Percentiles rank a stretch among this genome's conserved stretches.
phyloP scores from a whole-genome alignment of 139 green algal genomes.

The Haematococcus sp. region DNA sequence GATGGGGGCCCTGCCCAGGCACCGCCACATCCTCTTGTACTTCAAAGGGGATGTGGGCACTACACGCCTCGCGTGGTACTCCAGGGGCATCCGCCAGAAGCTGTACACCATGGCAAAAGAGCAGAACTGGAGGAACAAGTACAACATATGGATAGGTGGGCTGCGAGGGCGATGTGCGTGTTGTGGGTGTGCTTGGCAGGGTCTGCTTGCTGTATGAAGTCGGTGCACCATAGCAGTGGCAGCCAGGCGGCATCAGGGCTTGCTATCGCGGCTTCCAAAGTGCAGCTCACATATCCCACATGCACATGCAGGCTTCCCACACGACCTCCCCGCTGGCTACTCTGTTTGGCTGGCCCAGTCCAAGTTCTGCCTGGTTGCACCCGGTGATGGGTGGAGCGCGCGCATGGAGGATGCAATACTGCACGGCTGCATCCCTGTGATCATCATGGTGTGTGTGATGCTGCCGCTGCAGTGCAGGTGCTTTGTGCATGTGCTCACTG shows the following conservation, averaged over 20 bases:
- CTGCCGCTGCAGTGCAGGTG: too few species aligned
- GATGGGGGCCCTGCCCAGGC: constrained; percentile 5
- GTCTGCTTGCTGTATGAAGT: too few species aligned
- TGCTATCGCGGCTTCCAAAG: too few species aligned
- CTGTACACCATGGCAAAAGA: constrained; percentile 17
- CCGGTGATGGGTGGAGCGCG: constrained; percentile 53
- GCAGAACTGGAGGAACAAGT: constrained; percentile 32
- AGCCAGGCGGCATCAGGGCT: too few species aligned
- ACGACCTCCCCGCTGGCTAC: constrained; percentile 25
- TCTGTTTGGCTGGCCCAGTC: constrained; percentile 15
- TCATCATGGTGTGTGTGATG: too few species aligned
- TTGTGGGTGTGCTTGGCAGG: too few species aligned
- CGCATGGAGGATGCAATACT: constrained; percentile 62
- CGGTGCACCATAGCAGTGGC: too few species aligned
- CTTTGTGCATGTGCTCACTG: too few species aligned
- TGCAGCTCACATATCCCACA: too few species aligned
- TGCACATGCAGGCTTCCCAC: too few species aligned
- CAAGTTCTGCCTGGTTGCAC: constrained; percentile 36
- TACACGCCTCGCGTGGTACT: constrained; percentile 17
- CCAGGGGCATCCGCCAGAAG: constrained; percentile 34
- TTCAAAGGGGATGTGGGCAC: constrained; percentile 12
- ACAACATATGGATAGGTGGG: constrained; percentile 51
- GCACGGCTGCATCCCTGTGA: constrained; percentile 73
- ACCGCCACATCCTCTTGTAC: constrained; percentile 28
- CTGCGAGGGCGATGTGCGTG: too few species aligned